These are phyloP conservation scores for Leucoagaricus sp. DNA, from an alignment of 1,284 basidiomycete genomes.

Conservation along the genomic window DNA sequence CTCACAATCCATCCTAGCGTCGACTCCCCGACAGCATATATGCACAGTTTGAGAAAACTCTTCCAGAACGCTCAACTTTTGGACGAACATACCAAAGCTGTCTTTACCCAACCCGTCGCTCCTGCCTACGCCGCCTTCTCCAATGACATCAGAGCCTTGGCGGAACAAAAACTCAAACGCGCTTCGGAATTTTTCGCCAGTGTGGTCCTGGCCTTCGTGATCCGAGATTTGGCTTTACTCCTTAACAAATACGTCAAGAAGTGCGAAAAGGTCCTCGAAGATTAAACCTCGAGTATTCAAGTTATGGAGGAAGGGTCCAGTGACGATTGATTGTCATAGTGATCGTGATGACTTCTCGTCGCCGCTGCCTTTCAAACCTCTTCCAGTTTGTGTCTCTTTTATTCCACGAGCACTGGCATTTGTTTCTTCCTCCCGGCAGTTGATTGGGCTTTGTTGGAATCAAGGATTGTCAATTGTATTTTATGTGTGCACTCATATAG, in stretches of 20 bases:
- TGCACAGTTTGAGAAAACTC: slow-evolving; percentile 75
- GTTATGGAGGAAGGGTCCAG: slow-evolving; percentile 1
- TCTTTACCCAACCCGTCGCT: slow-evolving; percentile 63
- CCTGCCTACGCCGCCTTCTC: slow-evolving; percentile 74
- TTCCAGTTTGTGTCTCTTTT: not conserved
- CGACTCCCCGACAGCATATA: slow-evolving; percentile 87
- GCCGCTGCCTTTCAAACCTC: not conserved
- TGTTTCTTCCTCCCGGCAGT: not conserved
- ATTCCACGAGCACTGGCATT: not conserved
- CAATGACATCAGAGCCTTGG: slow-evolving; percentile 56
- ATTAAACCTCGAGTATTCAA: slow-evolving; percentile 38
- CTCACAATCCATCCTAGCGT: slow-evolving; percentile 48
- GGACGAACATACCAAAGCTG: slow-evolving; percentile 84
- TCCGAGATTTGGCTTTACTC: slow-evolving; percentile 81
- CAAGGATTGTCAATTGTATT: slow-evolving; percentile 14
- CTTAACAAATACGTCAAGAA: slow-evolving; percentile 93
- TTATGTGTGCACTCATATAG: slow-evolving; percentile 12
- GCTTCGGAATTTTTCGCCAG: slow-evolving; percentile 90
- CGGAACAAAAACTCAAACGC: slow-evolving; percentile 78
- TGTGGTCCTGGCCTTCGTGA: slow-evolving; percentile 89
- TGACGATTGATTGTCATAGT: not conserved
- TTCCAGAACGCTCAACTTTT: slow-evolving; percentile 80
- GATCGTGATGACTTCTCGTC: not conserved
- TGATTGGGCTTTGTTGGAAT: slow-evolving; percentile 6
- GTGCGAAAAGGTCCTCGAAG: slow-evolving; percentile 85